Conservation (phyloP, 202 grass and related monocot genomes). For the Schoenoplectus triqueter region DNA sequence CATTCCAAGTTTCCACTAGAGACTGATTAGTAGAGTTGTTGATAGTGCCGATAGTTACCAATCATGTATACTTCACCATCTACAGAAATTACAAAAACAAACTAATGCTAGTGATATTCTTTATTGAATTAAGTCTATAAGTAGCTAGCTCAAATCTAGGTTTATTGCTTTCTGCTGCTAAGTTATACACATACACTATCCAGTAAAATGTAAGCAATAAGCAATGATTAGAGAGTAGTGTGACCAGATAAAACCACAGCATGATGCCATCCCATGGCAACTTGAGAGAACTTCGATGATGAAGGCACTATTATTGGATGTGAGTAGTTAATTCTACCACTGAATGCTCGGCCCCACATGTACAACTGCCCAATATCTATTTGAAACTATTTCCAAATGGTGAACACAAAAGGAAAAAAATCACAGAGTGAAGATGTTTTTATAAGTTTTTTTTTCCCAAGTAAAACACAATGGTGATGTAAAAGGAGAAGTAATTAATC, state of each 20-base stretch:
- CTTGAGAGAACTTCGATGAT: slow-evolving; percentile 62
- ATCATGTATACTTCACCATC: slow-evolving; percentile 68
- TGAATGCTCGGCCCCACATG: slow-evolving; percentile 86
- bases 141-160: not conserved
- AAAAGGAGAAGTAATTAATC: not conserved
- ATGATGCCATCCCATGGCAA: slow-evolving; percentile 97
- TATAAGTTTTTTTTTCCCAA: not conserved
- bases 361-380: slow-evolving; percentile 76
- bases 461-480: slow-evolving; percentile 7
- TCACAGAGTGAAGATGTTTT: slow-evolving; percentile 16
- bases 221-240: not conserved
- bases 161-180: slow-evolving; percentile 11
- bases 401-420: slow-evolving; percentile 21
- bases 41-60: slow-evolving; percentile 66
- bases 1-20: too few relatives aligned
- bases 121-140: not conserved
- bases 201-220: not conserved
- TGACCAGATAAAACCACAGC: slow-evolving; percentile 72
- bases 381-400: slow-evolving; percentile 37
- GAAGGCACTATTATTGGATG: slow-evolving; percentile 52
- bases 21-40: too few relatives aligned
- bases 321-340: slow-evolving; percentile 48
- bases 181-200: not conserved
- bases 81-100: slow-evolving; percentile 38
- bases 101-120: slow-evolving; percentile 28